Base-by-base conservation (phyloP, 192 early-diverging fungal species). In the Coemansia reversa region DNA sequence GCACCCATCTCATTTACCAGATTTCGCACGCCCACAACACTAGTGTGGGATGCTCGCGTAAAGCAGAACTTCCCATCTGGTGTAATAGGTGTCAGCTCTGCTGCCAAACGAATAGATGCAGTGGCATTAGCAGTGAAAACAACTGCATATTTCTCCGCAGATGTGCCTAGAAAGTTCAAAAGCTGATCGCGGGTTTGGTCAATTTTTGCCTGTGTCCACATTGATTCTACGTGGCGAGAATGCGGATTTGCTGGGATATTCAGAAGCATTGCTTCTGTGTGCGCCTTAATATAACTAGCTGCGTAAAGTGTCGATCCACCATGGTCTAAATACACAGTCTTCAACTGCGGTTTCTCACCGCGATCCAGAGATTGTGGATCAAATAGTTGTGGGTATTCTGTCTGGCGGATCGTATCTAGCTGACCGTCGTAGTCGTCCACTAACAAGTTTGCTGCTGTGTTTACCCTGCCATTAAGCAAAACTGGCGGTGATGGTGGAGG, bases 41-140 rank as follows among this genome's bases (percentile, higher is more conserved):
- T 90, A 3, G 90, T 94, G 57, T 95, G 93, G 30, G 83, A 75
- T 55, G 86, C 86, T 3, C 82, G 69, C n/a, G 89, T 81, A 57
- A 88, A 86, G 20, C 82, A 89, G 53, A 88, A 82, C 49, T 67
- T 63, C 12, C 63, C 67, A 20, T 69, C 42, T 3, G 33, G 11
- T 9, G 35, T 48, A 83, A 90, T 85, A 23, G 87, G 86, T n/a
- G 89, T 72, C 18, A 81, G 65, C 49, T 95, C 93, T 4, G 86
- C 91, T 0, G 90, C 87, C 6, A 94, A 63, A 62, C 88, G 88
- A 49, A 91, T 83, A 7, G 89, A 90, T 7, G 84, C 89, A 0
- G 91, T 92, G 7, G 92, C 90, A 67, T 90, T 90, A 24, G 84
- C 81, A 1, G 91, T 93, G 57, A 95, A 93, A 7, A 95, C 78